A percentile compares a stretch with the other conserved stretches of the same genome.
These are phyloP conservation scores for Thermochaetoides thermophila DNA, from an alignment of 495 filamentous ascomycete genomes.

Conservation along the genomic window DNA sequence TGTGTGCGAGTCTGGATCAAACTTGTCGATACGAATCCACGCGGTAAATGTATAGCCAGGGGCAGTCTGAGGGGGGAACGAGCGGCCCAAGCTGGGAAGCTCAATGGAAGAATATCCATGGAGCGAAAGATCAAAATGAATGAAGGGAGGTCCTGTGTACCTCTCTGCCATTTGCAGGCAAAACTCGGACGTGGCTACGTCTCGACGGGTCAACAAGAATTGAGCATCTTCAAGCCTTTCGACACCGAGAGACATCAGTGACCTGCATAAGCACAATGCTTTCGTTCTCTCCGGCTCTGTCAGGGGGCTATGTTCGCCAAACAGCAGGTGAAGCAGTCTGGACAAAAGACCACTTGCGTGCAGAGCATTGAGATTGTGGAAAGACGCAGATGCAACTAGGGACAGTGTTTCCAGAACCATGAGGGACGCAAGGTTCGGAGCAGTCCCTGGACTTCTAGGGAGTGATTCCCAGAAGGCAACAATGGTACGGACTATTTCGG, in stretches of 20 bases:
- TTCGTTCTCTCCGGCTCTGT: conserved; percentile 38
- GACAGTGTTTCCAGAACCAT: conserved; percentile 42
- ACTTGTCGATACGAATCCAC: conserved; percentile 78
- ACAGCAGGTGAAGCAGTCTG: conserved; percentile 52
- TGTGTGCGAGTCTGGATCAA: conserved; percentile 73
- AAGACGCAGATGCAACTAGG: conserved; percentile 42
- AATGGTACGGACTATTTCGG: conserved; percentile 49
- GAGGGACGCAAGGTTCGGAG: conserved; percentile 38
- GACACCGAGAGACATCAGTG: conserved; percentile 53
- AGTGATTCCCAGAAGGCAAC: conserved; percentile 52
- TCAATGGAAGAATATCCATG: conserved; percentile 84
- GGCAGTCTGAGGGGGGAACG: conserved; percentile 61
- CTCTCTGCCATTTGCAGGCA: conserved; percentile 55
- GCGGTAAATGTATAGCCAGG: conserved; percentile 75
- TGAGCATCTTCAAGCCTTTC: conserved; percentile 65
- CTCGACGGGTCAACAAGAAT: conserved; percentile 51
- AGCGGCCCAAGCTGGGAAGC: conserved; percentile 61
- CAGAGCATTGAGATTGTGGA: conserved; percentile 59
- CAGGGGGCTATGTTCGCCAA: conserved; percentile 29
- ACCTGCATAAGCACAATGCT: conserved; percentile 43
- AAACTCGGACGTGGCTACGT: conserved; percentile 50
- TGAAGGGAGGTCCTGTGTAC: conserved; percentile 62
- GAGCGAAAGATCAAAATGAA: conserved; percentile 86
- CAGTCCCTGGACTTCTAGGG: conserved; percentile 25
- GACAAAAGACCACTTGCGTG: conserved; percentile 66